phyloP scores from a whole-genome alignment of 2,329 filamentous ascomycete genomes.

The Colletotrichum truncatum region DNA sequence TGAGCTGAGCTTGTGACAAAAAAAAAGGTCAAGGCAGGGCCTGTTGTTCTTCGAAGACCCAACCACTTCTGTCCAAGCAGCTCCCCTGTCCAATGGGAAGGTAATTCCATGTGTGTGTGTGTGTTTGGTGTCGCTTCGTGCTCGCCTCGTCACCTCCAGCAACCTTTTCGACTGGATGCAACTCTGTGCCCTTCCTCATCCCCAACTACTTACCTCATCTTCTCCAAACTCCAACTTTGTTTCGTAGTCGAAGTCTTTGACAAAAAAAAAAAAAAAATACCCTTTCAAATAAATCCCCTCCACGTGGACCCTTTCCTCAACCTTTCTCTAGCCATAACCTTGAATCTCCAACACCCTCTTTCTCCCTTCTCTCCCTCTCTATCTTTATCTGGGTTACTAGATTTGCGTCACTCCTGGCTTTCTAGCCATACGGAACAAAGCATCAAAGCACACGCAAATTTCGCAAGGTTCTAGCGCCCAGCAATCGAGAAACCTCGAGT shows the following conservation, averaged over 20 bases:
- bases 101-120: neutral
- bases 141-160: conserved; percentile 5
- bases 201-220: neutral
- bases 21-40: conserved; percentile 1
- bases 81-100: conserved; percentile 11
- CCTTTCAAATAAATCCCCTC: no score
- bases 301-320: no score
- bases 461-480: conserved; percentile 17
- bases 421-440: neutral
- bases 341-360: no score
- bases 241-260: no score
- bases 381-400: neutral
- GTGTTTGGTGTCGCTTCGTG: neutral
- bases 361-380: no score
- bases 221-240: conserved; percentile 12
- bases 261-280: no score
- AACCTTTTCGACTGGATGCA: neutral
- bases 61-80: no score
- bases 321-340: no score
- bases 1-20: no score
- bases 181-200: neutral
- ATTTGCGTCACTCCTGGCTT: neutral
- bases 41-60: no score
- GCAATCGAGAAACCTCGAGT: conserved; percentile 14
- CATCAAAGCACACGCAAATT: conserved; percentile 5